Conservation (phyloP, 306 rosid genomes). For the Begonia fuchsioides region DNA sequence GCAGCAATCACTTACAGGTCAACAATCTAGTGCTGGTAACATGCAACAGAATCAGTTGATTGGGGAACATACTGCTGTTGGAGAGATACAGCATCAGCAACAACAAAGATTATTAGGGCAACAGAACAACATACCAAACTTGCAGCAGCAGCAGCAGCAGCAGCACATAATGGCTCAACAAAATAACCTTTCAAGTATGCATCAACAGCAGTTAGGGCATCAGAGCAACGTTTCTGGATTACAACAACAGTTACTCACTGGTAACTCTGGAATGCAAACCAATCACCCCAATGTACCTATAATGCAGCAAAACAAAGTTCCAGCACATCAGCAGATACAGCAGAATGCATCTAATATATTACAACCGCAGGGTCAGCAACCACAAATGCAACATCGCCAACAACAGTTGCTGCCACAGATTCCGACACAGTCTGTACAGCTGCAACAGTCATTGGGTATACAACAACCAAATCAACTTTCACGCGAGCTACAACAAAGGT, state of each 20-base stretch:
- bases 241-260: slow-evolving; percentile 39
- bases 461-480: slow-evolving; percentile 55
- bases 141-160: slow-evolving; percentile 17
- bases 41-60: slow-evolving; percentile 52
- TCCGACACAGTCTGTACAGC: slow-evolving; percentile 58
- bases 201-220: slow-evolving; percentile 67
- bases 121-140: slow-evolving; percentile 52
- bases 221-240: slow-evolving; percentile 54
- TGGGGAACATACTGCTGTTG: slow-evolving; percentile 46
- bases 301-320: slow-evolving; percentile 59
- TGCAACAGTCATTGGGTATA: slow-evolving; percentile 58
- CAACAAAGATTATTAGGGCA: slow-evolving; percentile 26
- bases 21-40: slow-evolving; percentile 49
- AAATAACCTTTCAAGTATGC: slow-evolving; percentile 45
- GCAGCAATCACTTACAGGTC: slow-evolving; percentile 49
- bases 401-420: slow-evolving; percentile 65
- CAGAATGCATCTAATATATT: slow-evolving; percentile 42
- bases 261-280: slow-evolving; percentile 61
- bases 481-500: slow-evolving; percentile 71
- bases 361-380: slow-evolving; percentile 50
- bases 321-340: slow-evolving; percentile 49
- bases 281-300: slow-evolving; percentile 54
- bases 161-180: slow-evolving; percentile 68
- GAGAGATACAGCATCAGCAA: slow-evolving; percentile 62
- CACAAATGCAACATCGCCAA: slow-evolving; percentile 52